phyloP scores from a whole-genome alignment of 164 flowering plant species.

The Vitis riparia region DNA sequence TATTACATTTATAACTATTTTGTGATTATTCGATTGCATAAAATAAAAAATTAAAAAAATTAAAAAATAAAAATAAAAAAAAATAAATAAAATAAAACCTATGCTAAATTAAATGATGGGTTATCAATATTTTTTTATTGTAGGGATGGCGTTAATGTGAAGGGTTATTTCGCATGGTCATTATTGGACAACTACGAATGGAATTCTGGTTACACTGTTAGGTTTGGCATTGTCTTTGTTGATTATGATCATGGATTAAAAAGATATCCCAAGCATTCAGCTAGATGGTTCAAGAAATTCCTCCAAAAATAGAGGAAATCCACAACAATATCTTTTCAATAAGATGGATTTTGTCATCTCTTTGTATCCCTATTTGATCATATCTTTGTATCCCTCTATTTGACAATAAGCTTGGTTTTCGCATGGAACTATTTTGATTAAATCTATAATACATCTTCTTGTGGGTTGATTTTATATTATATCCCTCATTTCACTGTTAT shows the following conservation, averaged over 20 bases:
- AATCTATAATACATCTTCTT: too few relatives aligned
- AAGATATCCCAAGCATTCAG: constrained; percentile 23
- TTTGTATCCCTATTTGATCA: too few relatives aligned
- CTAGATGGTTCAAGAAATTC: constrained; percentile 22
- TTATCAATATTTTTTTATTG: not conserved
- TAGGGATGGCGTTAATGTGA: constrained; percentile 25
- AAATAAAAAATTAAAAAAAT: not conserved
- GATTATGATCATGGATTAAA: constrained; percentile 15
- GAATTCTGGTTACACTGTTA: constrained; percentile 21
- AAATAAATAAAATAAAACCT: not conserved
- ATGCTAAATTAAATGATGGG: too few relatives aligned
- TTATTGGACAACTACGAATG: constrained; percentile 29
- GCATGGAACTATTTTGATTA: too few relatives aligned
- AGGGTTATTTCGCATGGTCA: constrained; percentile 29
- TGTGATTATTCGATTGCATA: not conserved
- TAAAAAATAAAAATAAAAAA: not conserved
- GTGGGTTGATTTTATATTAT: too few relatives aligned
- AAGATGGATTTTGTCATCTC: too few relatives aligned
- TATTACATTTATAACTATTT: not conserved
- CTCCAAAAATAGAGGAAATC: not conserved
- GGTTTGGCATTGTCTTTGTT: constrained; percentile 26
- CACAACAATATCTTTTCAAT: too few relatives aligned
- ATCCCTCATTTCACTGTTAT: too few relatives aligned
- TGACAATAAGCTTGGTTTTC: too few relatives aligned
- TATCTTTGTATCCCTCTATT: too few relatives aligned